Evolutionary conservation across 2,329 filamentous ascomycete genomes (phyloP), one percentile per base, ranked within the genome.

Genomic region (Colletotrichum sp.): DNA sequence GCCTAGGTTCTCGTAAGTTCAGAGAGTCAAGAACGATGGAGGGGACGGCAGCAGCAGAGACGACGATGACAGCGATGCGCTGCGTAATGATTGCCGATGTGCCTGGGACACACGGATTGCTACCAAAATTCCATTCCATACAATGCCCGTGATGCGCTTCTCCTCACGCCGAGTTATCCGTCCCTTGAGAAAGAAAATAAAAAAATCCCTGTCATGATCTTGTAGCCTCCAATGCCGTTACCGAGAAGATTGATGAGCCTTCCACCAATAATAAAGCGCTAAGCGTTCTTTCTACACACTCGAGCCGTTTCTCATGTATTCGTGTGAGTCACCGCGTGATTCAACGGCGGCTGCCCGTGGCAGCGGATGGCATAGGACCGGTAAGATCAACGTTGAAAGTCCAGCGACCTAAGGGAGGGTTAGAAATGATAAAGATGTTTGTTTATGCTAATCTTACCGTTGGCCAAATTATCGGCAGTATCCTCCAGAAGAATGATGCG

Each of bases 391-490:
- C 81, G 71, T 87, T 88, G 25, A 89, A 89, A 6, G 83, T 84
- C 88, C 88, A 89, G 77, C 85, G 84, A 25, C 85, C 88, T 89
- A 69, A 4, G n/a, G 3, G 22, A 19, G 13, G 11, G 15, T 34
- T 59, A 79, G 84, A 70, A 85, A 82, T 77, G 19, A 25, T 25
- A 15, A 65, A 30, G 6, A 44, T 32, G 34, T 19, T 13, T 89
- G 91, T 85, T 13, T 34, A 16, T 8, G 27, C 9, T 5, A 22
- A 73, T 6, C 78, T 48, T 89, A 97, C 96, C 94, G 82, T 95
- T 93, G 80, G 94, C 96, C 68, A 99, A 87, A 80, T 98, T 98
- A 79, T 98, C 94, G 1, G 97, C 97, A 3, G 97, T 98, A 80
- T 98, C 95, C 71, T 96, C 95, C 25, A 99, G 89, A 12, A 99